Evolutionary conservation across 2,329 filamentous ascomycete genomes (phyloP), one percentile per base, ranked within the genome.

Genomic region (Beauveria medogensis): DNA sequence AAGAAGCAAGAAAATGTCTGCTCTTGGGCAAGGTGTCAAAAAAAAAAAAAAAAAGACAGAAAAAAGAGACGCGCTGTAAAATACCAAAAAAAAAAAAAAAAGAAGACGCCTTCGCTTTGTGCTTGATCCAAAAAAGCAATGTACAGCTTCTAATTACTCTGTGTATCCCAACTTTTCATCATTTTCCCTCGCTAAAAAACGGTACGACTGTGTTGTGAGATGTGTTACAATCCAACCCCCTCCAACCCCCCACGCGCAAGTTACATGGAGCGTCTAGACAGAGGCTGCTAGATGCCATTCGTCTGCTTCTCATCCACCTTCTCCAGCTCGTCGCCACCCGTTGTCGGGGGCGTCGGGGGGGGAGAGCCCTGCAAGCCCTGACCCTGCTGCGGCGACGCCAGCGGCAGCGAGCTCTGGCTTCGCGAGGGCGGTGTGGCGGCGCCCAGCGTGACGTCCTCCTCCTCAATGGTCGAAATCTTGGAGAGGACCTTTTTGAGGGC

Each of bases 401-500:
- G n/a, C 7, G 34, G 26, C 16, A 43, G 52, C 10, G 41, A 37
- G 40, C 24, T 20, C 48, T 16, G 48, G 47, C 34, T 59, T 34
- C 18, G 46, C 12, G 56, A 34, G 5, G 37, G 40, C 48, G 12
- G 26, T n/a, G n/a, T 26, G 4, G 47, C 12, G 18, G 34, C 34
- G 1, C 12, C 12, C 48, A 12, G 26, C 24, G n/a, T 26, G 4
- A 54, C 24, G 18, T 61, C 62, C 52, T 92, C 90, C 69, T 93
- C 90, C 0, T 82, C 84, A 41, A 94, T 95, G 0, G 91, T 91
- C 4, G 89, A 84, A 70, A 91, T 93, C 70, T 91, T 91, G 69
- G 88, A 90, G 10, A 96, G 79, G 0, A 96, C 91, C 68, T 93
- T 88, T 72, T 95, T 95, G 61, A 96, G 79, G 5, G 90, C 90